Conservation (phyloP, 169 alveolate species). For the Eimeria sp. region DNA sequence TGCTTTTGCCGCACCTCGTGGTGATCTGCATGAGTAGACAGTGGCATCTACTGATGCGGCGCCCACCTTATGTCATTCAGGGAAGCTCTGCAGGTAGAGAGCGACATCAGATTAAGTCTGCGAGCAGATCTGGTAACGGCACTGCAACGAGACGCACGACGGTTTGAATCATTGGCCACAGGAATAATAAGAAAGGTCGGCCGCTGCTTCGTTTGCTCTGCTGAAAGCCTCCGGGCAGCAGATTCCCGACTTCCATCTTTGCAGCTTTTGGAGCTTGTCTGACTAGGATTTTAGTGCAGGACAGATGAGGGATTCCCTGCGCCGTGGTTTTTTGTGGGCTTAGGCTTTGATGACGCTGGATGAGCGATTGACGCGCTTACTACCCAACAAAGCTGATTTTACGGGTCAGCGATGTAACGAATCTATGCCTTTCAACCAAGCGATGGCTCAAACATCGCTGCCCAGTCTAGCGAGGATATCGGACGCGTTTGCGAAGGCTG, state of each 20-base stretch:
- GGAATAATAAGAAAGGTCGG: constrained; percentile 18
- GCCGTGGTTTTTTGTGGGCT: not conserved
- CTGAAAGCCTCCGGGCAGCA: not conserved
- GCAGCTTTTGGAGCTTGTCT: not conserved
- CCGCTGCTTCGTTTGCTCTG: not conserved
- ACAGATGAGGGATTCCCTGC: not conserved
- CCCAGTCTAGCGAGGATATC: not conserved
- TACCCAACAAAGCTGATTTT: not conserved
- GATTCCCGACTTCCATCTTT: not conserved
- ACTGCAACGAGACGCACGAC: constrained; percentile 24
- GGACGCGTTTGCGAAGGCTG: not conserved
- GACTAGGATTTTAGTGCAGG: not conserved
- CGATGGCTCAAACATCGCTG: not conserved
- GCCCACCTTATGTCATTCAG: constrained; percentile 7
- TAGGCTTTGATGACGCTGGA: constrained; percentile 36
- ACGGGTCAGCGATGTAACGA: not conserved
- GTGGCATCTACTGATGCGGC: not conserved
- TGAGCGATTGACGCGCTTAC: constrained; percentile 10
- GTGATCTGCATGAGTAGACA: not conserved
- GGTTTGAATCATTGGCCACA: constrained; percentile 16
- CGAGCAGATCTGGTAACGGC: constrained; percentile 56
- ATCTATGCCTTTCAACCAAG: not conserved
- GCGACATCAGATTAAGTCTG: constrained; percentile 4
- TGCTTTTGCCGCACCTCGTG: not conserved
- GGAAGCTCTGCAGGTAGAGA: constrained; percentile 47